These are phyloP conservation scores for Pyrenochaeta sp. DNA, from an alignment of 2,329 filamentous ascomycete species.

Conservation along the genomic window DNA sequence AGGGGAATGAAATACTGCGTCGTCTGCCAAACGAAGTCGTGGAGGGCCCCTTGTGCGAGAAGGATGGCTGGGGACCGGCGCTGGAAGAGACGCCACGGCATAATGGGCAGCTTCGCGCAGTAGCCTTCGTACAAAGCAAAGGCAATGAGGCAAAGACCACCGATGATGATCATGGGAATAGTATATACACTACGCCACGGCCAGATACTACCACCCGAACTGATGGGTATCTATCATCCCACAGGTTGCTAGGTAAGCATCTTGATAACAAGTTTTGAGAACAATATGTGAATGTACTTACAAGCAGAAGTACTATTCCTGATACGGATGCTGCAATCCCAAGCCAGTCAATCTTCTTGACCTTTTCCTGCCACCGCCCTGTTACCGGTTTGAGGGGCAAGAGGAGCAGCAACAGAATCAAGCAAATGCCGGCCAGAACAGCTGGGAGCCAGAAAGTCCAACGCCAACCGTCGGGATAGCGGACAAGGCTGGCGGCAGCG, in stretches of 20 bases:
- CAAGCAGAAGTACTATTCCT: slow-evolving; percentile 67
- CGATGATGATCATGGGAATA: slow-evolving; percentile 66
- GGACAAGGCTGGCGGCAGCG: slow-evolving; percentile 30
- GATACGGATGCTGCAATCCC: slow-evolving; percentile 64
- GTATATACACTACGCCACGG: slow-evolving; percentile 65
- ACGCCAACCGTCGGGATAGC: slow-evolving; percentile 27
- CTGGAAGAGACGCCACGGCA: slow-evolving; percentile 66
- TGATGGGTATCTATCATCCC: slow-evolving; percentile 57
- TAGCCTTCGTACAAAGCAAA: slow-evolving; percentile 67
- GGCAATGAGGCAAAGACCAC: slow-evolving; percentile 54
- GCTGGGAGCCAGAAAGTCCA: slow-evolving; percentile 31
- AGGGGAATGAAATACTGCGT: slow-evolving; percentile 69
- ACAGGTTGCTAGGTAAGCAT: too few species aligned
- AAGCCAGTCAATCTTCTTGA: slow-evolving; percentile 64
- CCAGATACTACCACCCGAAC: slow-evolving; percentile 67
- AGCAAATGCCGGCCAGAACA: slow-evolving; percentile 21
- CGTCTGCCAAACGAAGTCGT: slow-evolving; percentile 67
- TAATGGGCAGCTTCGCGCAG: slow-evolving; percentile 65
- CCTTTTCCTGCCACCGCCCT: too few species aligned
- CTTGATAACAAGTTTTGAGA: too few species aligned
- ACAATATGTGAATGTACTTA: slow-evolving; percentile 36
- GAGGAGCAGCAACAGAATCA: slow-evolving; percentile 19
- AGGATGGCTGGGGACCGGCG: slow-evolving; percentile 63
- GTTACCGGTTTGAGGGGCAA: slow-evolving; percentile 11
- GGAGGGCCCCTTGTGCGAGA: slow-evolving; percentile 66